Evolutionary conservation across 164 flowering plant species (phyloP), one percentile per base, ranked within the genome.

Genomic region (Liriodendron chinense): DNA sequence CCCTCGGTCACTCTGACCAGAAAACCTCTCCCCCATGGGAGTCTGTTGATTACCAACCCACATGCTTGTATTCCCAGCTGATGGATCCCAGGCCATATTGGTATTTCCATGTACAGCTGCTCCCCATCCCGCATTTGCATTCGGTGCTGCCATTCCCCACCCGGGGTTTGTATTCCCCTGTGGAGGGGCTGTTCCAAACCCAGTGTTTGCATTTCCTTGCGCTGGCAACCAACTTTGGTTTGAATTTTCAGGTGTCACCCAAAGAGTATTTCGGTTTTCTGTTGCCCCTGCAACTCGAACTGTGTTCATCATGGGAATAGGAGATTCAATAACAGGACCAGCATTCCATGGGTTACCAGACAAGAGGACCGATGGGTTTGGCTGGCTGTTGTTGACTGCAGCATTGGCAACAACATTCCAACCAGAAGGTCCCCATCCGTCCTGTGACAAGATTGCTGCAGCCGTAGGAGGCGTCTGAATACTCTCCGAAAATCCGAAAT

Each of bases 1-100:
- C n/a, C 85, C 78, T 70, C 87, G 69, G 18, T 84, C 92, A 28
- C 83, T 80, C 25, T 83, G 84, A 25, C 85, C 81, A 5, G 86
- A 65, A 48, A 72, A 83, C 71, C 88, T 83, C 56, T 81, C 87
- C 26, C 88, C 91, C 48, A 75, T 75, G 1, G 72, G 84, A 26
- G 80, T 75, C 62, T 81, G 89, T 26, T 83, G 87, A 65, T 61
- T 78, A 26, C 81, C 89, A 34, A 34, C 43, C 89, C 92, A 80
- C 23, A 23, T 47, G 47, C 81, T 83, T 22, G 78, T 74, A 77
- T 85, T 87, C 47, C 84, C 74, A 61, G 75, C 69, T 21, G 69
- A 24, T 12, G 69, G 28, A 2, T 20, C 64, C 91, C 91, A 86
- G 49, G 75, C 76, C 16, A 74, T 1, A 61, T 78, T 87, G 13